Conservation (phyloP, 129 eudicot species). For the Gnaphalium uliginosum region DNA sequence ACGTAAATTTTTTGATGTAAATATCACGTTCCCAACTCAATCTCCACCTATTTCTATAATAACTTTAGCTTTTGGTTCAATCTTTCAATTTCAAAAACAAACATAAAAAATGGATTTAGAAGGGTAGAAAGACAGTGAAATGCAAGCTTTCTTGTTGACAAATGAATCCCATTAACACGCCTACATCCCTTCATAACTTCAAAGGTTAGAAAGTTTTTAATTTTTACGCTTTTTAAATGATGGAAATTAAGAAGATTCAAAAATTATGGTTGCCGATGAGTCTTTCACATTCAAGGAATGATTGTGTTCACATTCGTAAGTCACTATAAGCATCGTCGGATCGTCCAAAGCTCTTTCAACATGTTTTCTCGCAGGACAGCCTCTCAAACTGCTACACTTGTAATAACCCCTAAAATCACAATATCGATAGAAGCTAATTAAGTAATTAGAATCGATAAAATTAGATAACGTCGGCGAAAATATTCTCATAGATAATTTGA, state of each 20-base stretch:
- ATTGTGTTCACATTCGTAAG: constrained; percentile 93
- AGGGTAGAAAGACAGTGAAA: constrained; percentile 29
- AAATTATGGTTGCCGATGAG: constrained; percentile 62
- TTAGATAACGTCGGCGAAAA: too few species aligned
- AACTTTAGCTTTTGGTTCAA: constrained; percentile 23
- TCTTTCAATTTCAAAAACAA: constrained; percentile 28
- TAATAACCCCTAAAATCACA: constrained; percentile 71
- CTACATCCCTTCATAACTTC: constrained; percentile 31
- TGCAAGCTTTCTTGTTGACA: constrained; percentile 42
- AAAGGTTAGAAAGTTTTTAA: constrained; percentile 8
- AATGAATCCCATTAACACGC: constrained; percentile 12
- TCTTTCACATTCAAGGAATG: constrained; percentile 60
- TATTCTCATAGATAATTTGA: background rate
- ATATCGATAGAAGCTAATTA: background rate
- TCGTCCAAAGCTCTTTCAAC: constrained; percentile 92
- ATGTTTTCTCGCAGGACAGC: constrained; percentile 95
- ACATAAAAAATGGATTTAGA: constrained; percentile 27
- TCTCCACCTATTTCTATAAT: constrained; percentile 2
- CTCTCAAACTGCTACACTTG: constrained; percentile 90
- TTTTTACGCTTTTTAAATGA: constrained; percentile 7
- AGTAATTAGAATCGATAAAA: constrained; percentile 1
- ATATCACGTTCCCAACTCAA: too few species aligned
- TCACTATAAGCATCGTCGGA: constrained; percentile 84
- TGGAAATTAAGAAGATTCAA: constrained; percentile 71
- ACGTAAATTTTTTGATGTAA: too few species aligned